Evolutionary conservation across 139 green algal genomes (phyloP).

Genomic region (Micractinium sp.): DNA sequence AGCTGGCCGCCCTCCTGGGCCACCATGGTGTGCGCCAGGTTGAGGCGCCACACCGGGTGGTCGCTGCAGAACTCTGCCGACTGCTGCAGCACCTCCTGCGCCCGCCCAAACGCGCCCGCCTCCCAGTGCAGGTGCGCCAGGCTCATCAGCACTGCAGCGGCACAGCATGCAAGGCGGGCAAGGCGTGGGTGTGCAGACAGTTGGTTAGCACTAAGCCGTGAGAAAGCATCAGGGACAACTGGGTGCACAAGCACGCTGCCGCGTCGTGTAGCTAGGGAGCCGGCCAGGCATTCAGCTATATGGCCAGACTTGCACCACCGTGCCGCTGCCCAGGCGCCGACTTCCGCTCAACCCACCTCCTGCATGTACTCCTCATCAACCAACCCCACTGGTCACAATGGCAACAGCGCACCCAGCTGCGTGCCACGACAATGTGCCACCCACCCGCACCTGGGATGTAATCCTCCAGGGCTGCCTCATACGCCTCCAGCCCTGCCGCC

Average conservation of each 20-base stretch:
- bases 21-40: conserved; percentile 90
- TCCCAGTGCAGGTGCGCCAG: conserved; percentile 88
- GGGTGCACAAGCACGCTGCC: too few relatives aligned
- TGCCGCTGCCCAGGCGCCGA: too few relatives aligned
- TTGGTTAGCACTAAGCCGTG: not conserved
- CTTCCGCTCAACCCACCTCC: too few relatives aligned
- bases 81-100: conserved; percentile 83
- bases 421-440: not conserved
- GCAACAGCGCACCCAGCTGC: not conserved
- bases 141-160: conserved; percentile 78
- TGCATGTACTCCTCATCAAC: not conserved
- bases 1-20: conserved; percentile 68
- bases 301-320: not conserved
- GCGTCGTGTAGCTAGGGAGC: not conserved
- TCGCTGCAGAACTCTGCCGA: conserved; percentile 87
- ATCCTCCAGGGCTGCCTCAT: conserved; percentile 85
- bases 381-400: not conserved
- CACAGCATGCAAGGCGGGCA: not conserved
- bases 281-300: conserved; percentile 22
- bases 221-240: too few relatives aligned
- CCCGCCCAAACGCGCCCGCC: conserved; percentile 70
- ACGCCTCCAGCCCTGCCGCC: conserved; percentile 78
- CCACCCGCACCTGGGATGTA: conserved; percentile 66
- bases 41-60: conserved; percentile 86
- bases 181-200: too few relatives aligned